Base-by-base conservation (phyloP, 1,139 yeast species). In the Debaryomyces singareniensis region DNA sequence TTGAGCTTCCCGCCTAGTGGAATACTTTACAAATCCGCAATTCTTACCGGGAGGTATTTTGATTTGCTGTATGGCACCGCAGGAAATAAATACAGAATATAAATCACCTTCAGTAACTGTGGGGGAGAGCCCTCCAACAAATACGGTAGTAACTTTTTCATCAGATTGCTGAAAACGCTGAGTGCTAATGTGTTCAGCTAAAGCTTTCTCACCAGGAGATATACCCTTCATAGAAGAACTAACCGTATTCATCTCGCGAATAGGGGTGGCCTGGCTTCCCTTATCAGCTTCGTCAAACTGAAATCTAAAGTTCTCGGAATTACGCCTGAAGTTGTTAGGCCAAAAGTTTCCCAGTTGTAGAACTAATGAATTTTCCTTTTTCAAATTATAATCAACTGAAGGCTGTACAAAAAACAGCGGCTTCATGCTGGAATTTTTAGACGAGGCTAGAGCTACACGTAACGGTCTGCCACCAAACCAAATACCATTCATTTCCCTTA, bases 21-120 rank as follows among this genome's bases (percentile, higher is more conserved):
- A 71, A 51, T 78, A 87, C 53, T 84, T 93, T 34, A 87, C 89
- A 60, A 87, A 89, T 2, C 96, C 97, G 58, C 96, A 87, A 34
- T 93, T 93, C 51, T 87, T 87, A 11, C 95, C 95, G 4, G 81
- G 78, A 6, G 96, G 96, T 29, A 87, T 84, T 51, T 86, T 85
- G 30, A 87, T 91, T 46, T 83, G 86, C 33, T 80, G 73, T 39
- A 89, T 83, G 31, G 72, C 71, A 16, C 97, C 97, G 61, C 84
- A 89, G 10, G 93, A 85, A 45, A 78, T 78, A 58, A 87, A 87
- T 30, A 81, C 67, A 4, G 83, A 65, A 40, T 78, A 71, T 29
- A 89, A 60, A 24, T 87, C 84, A 30, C 78, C 81, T 48, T 86
- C 96, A 11, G 76, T 67, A 16, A 85, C 87, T 30, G 78, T 77